Evolutionary conservation across 371 early-diverging fungal species (phyloP).

Genomic region (Massospora cicadina): DNA sequence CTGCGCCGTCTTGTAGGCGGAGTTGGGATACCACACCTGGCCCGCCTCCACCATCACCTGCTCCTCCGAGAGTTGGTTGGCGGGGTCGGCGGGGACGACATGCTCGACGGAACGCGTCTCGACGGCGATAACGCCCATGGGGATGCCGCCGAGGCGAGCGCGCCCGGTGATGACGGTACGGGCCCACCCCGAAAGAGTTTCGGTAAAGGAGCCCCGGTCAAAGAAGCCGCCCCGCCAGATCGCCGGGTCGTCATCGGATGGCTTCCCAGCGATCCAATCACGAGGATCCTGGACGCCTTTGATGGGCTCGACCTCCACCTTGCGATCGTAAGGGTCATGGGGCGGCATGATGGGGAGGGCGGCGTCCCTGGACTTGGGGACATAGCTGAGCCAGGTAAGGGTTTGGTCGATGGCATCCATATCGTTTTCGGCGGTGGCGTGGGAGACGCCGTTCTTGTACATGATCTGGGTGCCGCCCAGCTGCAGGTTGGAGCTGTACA

Average conservation of each 20-base stretch:
- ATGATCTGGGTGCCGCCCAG: constrained; percentile 98
- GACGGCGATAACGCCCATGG: constrained; percentile 95
- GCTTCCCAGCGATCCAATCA: constrained; percentile 65
- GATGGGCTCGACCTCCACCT: constrained; percentile 56
- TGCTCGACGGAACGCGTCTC: constrained; percentile 83
- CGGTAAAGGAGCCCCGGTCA: constrained; percentile 79
- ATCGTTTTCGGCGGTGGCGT: constrained; percentile 88
- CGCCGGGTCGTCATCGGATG: constrained; percentile 32
- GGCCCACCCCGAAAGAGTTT: constrained; percentile 53
- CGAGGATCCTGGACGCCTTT: constrained; percentile 86
- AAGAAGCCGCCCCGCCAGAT: constrained; percentile 78
- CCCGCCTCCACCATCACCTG: constrained; percentile 84
- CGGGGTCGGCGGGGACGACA: constrained; percentile 88
- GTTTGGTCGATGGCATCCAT: constrained; percentile 84
- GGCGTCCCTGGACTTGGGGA: constrained; percentile 51
- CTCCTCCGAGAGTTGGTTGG: constrained; percentile 72
- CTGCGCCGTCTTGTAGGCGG: constrained; percentile 96
- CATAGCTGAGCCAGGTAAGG: constrained; percentile 84
- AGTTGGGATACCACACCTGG: constrained; percentile 97
- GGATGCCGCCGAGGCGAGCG: constrained; percentile 88
- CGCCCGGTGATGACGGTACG: constrained; percentile 73
- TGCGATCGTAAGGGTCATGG: constrained; percentile 49
- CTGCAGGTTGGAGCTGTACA: constrained; percentile 95
- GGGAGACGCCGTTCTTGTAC: constrained; percentile 96
- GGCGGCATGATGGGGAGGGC: constrained; percentile 33